Conservation (phyloP, 2,329 filamentous ascomycete species). For the Alternaria sp. region DNA sequence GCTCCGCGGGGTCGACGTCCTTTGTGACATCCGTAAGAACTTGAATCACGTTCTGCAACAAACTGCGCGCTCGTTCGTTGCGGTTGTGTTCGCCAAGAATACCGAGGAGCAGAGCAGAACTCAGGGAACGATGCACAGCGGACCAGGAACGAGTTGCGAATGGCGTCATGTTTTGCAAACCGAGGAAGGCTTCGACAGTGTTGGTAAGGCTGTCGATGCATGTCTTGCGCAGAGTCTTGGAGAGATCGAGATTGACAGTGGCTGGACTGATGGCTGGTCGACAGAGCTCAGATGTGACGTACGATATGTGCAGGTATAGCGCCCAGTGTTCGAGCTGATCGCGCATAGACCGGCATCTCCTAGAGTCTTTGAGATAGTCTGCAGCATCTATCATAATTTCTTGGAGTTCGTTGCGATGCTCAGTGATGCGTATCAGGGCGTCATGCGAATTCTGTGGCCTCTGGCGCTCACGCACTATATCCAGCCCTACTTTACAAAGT, state of each 20-base stretch:
- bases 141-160: slow-evolving; percentile 56
- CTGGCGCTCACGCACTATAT: slow-evolving; percentile 67
- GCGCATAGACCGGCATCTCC: slow-evolving; percentile 56
- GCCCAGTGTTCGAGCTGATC: slow-evolving; percentile 69
- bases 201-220: slow-evolving; percentile 65
- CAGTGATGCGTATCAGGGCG: slow-evolving; percentile 62
- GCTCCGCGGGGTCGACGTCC: slow-evolving; percentile 57
- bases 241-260: slow-evolving; percentile 54
- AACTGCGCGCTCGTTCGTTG: slow-evolving; percentile 55
- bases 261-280: slow-evolving; percentile 66
- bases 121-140: slow-evolving; percentile 55
- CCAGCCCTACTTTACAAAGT: slow-evolving; percentile 65
- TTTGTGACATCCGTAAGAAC: slow-evolving; percentile 58
- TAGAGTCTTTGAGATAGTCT: slow-evolving; percentile 64
- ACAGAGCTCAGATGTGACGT: slow-evolving; percentile 69
- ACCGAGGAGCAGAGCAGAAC: slow-evolving; percentile 55
- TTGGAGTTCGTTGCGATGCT: slow-evolving; percentile 65
- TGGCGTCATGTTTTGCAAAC: slow-evolving; percentile 62
- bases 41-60: slow-evolving; percentile 57
- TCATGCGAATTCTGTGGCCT: slow-evolving; percentile 62
- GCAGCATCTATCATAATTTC: slow-evolving; percentile 66
- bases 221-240: slow-evolving; percentile 60
- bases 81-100: slow-evolving; percentile 56
- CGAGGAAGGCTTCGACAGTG: slow-evolving; percentile 68
- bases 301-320: slow-evolving; percentile 68